phyloP scores from a whole-genome alignment of 768 basidiomycete species.

The Kwoniella dendrophila region DNA sequence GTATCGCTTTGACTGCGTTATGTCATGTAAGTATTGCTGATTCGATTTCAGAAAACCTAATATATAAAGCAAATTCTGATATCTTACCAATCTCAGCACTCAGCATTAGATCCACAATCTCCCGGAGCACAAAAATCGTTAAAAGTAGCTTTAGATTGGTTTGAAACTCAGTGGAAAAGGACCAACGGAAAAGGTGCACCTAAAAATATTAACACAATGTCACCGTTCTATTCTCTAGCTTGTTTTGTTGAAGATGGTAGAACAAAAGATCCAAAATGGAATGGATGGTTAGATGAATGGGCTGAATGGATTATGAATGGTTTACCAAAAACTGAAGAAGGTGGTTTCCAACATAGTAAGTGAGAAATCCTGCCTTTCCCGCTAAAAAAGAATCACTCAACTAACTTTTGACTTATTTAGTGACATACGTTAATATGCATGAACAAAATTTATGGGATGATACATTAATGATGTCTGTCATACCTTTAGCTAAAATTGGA shows the following conservation, averaged over 20 bases:
- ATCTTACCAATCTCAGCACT: conserved; percentile 43
- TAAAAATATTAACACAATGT: conserved; percentile 67
- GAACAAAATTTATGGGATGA: conserved; percentile 64
- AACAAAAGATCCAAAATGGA: conserved; percentile 40
- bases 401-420: background rate
- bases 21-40: conserved; percentile 45
- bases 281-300: conserved; percentile 51
- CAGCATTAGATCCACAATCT: conserved; percentile 26
- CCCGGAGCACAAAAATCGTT: conserved; percentile 51
- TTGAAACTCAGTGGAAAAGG: conserved; percentile 60
- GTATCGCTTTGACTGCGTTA: conserved; percentile 47
- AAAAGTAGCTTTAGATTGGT: conserved; percentile 61
- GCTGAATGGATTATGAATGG: conserved; percentile 62
- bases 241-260: conserved; percentile 37
- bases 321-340: conserved; percentile 57
- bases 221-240: conserved; percentile 58
- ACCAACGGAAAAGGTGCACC: conserved; percentile 59
- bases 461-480: conserved; percentile 63
- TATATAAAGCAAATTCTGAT: background rate
- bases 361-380: background rate
- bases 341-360: conserved; percentile 51
- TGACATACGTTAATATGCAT: conserved; percentile 59
- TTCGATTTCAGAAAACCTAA: too few species aligned
- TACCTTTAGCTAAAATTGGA: conserved; percentile 65
- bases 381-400: background rate